phyloP scores from a whole-genome alignment of 2,329 filamentous ascomycete species.

The Cladophialophora psammophila region DNA sequence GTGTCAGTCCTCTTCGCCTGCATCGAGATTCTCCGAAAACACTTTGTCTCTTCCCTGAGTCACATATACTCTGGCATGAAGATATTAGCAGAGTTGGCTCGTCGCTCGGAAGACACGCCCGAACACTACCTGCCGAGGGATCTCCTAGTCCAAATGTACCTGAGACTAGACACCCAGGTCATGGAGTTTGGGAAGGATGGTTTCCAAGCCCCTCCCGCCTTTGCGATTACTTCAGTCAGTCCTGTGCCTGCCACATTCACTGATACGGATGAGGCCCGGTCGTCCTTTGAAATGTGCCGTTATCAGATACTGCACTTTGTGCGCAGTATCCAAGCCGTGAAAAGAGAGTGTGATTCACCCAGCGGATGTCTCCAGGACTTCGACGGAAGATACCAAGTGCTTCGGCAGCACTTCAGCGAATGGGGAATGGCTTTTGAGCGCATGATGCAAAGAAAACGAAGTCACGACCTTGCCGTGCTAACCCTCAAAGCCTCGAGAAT shows the following conservation, averaged over 20 bases:
- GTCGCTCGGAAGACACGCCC: background rate
- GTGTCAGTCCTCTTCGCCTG: slow-evolving; percentile 25
- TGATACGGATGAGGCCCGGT: background rate
- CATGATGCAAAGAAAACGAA: background rate
- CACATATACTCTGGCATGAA: slow-evolving; percentile 16
- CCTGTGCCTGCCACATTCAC: background rate
- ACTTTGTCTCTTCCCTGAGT: slow-evolving; percentile 19
- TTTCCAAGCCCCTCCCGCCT: slow-evolving; percentile 13
- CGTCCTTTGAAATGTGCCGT: background rate
- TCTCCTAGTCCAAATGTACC: slow-evolving; percentile 10
- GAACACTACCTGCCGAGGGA: slow-evolving; percentile 6
- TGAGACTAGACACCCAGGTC: slow-evolving; percentile 20
- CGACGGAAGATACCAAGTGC: background rate
- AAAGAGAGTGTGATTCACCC: background rate
- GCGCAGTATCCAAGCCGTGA: background rate
- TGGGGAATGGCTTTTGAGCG: background rate
- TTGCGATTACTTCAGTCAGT: slow-evolving; percentile 1
- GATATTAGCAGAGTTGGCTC: slow-evolving; percentile 8
- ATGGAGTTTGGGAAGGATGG: slow-evolving; percentile 20
- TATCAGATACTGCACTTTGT: background rate
- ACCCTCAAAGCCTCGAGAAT: background rate
- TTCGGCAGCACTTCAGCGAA: slow-evolving; percentile 1
- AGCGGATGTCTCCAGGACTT: background rate
- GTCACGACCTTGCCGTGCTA: background rate
- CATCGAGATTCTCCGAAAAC: slow-evolving; percentile 19